Base-by-base conservation (phyloP, 805 yeast genomes). In the Starmerella scarabaei region DNA sequence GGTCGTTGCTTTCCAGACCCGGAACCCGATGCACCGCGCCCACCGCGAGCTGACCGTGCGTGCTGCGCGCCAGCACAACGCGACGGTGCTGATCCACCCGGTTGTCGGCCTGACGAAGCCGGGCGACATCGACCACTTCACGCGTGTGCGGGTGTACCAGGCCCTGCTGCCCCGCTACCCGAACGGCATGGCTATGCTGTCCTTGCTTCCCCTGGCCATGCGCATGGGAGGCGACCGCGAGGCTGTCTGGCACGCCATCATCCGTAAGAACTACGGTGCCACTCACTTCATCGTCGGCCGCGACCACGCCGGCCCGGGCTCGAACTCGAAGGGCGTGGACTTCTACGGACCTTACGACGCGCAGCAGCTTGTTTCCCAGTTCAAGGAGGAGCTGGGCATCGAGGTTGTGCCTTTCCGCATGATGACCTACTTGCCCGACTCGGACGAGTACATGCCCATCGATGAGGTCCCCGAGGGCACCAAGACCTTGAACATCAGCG, bases 161-260 rank as follows among this genome's bases (percentile, higher is more conserved):
- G 93, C 88, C 53, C 76, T 86, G 53, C 73, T 88, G 63, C 82
- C 86, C 64, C 80, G 88, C 56, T 86, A 82, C 64, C 97, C 96
- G 38, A 80, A 77, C 49, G 95, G 95, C 40, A 79, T 86, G 73
- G 96, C 96, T 14, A 75, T 81, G 49, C 67, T 86, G 47, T 78
- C 95, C 7, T 66, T 86, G 49, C 69, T 86, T 53, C 97, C 97
- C 11, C 69, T 86, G 56, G 97, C 97, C 30, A 86, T 86, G 97
- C 78, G 97, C 71, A 86, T 86, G 97, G 96, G 91, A 41, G 97
- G 97, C 62, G 96, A 88, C 62, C 76, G 94, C 61, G 97, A 86
- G 66, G 97, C 97, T 18, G 81, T 86, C 33, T 88, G 96, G 96
- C 97, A 86, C 60, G 94, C 96, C 15, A 79, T 88, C 55, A 86